Evolutionary conservation across 2,329 filamentous ascomycete genomes (phyloP), one percentile per base, ranked within the genome.

Genomic region (Fusarium hainanense): DNA sequence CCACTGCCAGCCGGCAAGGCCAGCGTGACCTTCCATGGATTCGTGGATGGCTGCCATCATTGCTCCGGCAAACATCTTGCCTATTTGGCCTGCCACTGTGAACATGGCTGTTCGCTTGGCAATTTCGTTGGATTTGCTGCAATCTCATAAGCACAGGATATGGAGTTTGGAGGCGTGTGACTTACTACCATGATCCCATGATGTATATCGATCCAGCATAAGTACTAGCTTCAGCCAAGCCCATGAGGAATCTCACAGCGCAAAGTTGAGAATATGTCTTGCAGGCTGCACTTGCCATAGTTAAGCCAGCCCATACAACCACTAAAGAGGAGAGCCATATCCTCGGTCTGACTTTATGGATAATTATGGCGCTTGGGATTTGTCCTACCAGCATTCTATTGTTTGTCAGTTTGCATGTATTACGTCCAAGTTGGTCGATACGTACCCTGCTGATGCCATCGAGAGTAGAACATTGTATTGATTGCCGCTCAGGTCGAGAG

Each of bases 291-390:
- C 74, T 74, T 0, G 63, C 40, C 85, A 74, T 73, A 0, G 88
- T 91, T 12, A 91, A 75, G 0, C 81, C 80, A 2, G 85, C 88
- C 89, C 89, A 91, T 47, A 85, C 66, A 14, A 89, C 58, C 79
- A 89, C 88, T 82, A 88, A 88, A 12, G 80, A 72, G 0, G 88
- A 88, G 69, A 88, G 88, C 80, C 87, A 90, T 66, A 86, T 81
- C 8, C 88, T 81, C 1, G 88, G 89, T 27, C 83, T 83, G 54
- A 91, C 74, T 67, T 89, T 88, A 73, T 90, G 86, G 7, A 91
- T 81, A 4, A 87, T 86, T 7, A 89, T 74, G 62, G 87, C 87
- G 46, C 83, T 85, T 0, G 87, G 87, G 32, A 89, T 79, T 69
- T 90, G 87, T 1, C 88, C 87, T 6, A 89, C 75, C 14, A 81